These are phyloP conservation scores for Liquidambar formosana DNA, from an alignment of 164 flowering plant species.

Conservation along the genomic window DNA sequence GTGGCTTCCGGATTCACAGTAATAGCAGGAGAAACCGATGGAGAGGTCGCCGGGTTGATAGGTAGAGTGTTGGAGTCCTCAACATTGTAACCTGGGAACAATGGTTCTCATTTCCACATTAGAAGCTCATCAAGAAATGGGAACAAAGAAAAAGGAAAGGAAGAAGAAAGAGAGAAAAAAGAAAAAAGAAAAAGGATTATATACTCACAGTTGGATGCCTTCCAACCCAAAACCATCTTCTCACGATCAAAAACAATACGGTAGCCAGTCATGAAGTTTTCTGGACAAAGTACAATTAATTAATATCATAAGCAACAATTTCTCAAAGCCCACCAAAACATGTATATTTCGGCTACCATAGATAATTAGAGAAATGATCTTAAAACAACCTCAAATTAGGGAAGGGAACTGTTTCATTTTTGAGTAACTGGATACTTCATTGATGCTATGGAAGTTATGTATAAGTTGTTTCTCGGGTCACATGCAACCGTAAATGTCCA, in stretches of 20 bases:
- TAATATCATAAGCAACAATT: background rate
- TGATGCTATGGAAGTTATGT: no score
- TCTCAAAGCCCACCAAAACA: background rate
- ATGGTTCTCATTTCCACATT: background rate
- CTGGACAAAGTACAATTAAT: constrained; percentile 34
- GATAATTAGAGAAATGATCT: no score
- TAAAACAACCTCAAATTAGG: no score
- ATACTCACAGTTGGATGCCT: constrained; percentile 64
- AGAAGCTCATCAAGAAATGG: background rate
- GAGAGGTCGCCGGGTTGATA: constrained; percentile 16
- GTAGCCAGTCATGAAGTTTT: constrained; percentile 86
- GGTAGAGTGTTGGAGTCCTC: constrained; percentile 28
- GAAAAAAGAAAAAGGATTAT: background rate
- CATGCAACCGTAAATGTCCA: no score
- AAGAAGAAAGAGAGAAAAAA: background rate
- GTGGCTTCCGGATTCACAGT: constrained; percentile 42
- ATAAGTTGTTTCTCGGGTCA: no score
- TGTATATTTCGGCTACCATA: no score
- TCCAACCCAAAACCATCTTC: constrained; percentile 71
- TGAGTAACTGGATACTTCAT: no score
- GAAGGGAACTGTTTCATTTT: no score
- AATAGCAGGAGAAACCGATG: constrained; percentile 32
- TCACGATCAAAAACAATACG: constrained; percentile 73
- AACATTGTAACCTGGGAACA: constrained; percentile 36
- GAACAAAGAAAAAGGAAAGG: background rate